phyloP scores from a whole-genome alignment of 768 basidiomycete species.

The Russula foetens region DNA sequence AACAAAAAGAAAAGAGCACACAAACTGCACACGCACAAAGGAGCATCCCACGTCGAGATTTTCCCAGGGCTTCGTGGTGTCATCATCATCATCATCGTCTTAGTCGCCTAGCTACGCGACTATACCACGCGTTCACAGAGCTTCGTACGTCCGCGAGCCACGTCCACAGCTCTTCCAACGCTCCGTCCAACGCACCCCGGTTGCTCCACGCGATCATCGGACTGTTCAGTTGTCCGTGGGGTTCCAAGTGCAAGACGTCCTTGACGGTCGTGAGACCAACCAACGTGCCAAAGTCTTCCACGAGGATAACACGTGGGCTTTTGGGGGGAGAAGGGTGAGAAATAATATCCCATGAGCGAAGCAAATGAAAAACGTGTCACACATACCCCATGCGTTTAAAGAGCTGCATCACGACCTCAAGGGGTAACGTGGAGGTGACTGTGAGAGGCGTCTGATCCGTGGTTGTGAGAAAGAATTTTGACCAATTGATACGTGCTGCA shows the following conservation, averaged over 20 bases:
- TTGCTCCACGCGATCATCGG: slow-evolving; percentile 16
- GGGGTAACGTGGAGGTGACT: slow-evolving; percentile 81
- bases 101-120: slow-evolving; percentile 9
- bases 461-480: slow-evolving; percentile 1
- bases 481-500: background rate
- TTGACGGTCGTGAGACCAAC: slow-evolving; percentile 91
- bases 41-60: background rate
- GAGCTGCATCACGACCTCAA: slow-evolving; percentile 96
- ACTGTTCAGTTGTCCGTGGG: slow-evolving; percentile 14
- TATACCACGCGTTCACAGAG: slow-evolving; percentile 13
- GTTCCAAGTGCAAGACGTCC: slow-evolving; percentile 80
- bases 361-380: background rate
- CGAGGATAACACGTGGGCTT: slow-evolving; percentile 94
- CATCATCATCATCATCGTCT: too few relatives aligned
- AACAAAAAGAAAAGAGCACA: too few relatives aligned
- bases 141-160: slow-evolving; percentile 15
- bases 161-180: slow-evolving; percentile 18
- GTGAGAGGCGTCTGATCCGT: slow-evolving; percentile 78
- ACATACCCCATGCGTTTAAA: slow-evolving; percentile 97
- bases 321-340: background rate
- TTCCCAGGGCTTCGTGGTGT: background rate
- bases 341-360: background rate
- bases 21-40: background rate
- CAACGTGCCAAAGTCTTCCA: slow-evolving; percentile 77
- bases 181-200: slow-evolving; percentile 15